phyloP scores from a whole-genome alignment of 495 filamentous ascomycete genomes.

The Parmelia sp. region DNA sequence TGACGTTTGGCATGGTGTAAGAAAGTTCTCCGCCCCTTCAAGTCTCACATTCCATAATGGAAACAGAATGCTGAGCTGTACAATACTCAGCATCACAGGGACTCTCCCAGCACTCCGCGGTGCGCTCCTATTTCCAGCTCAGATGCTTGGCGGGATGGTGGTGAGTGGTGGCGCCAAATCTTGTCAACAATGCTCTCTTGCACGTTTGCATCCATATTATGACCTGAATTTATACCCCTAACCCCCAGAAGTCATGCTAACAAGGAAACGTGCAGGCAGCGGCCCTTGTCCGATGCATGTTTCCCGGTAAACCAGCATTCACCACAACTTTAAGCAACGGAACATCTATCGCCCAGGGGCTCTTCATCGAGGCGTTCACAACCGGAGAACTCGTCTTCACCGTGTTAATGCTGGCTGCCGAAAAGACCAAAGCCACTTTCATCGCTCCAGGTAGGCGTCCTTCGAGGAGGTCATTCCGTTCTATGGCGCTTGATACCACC shows the following conservation, averaged over 20 bases:
- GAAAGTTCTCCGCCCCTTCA: conserved; percentile 66
- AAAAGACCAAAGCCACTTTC: conserved; percentile 34
- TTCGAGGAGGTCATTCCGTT: background rate
- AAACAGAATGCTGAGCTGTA: background rate
- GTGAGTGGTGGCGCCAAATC: background rate
- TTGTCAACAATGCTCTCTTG: background rate
- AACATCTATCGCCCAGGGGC: conserved; percentile 30
- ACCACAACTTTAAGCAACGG: conserved; percentile 26
- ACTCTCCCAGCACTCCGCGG: conserved; percentile 32
- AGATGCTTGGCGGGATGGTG: conserved; percentile 34
- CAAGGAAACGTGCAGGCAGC: conserved; percentile 21
- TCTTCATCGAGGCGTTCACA: conserved; percentile 37
- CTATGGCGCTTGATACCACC: background rate
- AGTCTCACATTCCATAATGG: conserved; percentile 21
- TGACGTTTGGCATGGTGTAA: conserved; percentile 60
- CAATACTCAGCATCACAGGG: conserved; percentile 22
- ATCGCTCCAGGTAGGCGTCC: conserved; percentile 36
- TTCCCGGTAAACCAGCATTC: conserved; percentile 33
- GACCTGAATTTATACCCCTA: background rate
- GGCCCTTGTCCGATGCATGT: conserved; percentile 32
- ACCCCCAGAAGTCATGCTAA: background rate
- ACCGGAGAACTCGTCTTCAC: conserved; percentile 39
- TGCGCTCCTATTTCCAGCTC: conserved; percentile 32
- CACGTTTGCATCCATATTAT: background rate
- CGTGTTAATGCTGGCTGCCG: conserved; percentile 39